phyloP scores from a whole-genome alignment of 352 stramenopile genomes.

The Globisporangium canariense region DNA sequence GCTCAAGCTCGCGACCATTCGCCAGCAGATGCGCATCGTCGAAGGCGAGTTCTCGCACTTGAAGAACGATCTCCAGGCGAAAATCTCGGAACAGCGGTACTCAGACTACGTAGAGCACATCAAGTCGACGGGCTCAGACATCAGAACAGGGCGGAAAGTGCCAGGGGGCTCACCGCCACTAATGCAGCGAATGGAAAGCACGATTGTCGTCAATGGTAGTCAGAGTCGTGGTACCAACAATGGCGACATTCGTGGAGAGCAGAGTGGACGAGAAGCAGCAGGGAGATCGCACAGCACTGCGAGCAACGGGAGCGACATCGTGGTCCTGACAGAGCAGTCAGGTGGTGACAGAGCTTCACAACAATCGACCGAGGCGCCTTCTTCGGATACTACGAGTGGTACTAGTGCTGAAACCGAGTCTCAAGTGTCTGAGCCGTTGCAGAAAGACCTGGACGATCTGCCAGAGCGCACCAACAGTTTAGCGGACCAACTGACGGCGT shows the following conservation, averaged over 20 bases:
- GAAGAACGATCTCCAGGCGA: conserved; percentile 71
- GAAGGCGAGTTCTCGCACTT: conserved; percentile 66
- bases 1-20: conserved; percentile 71
- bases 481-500: conserved; percentile 25
- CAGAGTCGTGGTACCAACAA: neutral
- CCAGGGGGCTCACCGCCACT: conserved; percentile 14
- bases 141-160: conserved; percentile 57
- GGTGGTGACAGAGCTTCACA: neutral
- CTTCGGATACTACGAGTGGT: neutral
- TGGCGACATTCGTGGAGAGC: neutral
- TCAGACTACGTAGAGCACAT: conserved; percentile 74
- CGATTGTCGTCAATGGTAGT: conserved; percentile 15
- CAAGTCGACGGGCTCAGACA: conserved; percentile 61
- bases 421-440: neutral
- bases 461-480: conserved; percentile 37
- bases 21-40: conserved; percentile 71
- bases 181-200: conserved; percentile 12
- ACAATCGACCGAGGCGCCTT: neutral
- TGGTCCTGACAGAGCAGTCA: conserved; percentile 18
- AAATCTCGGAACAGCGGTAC: conserved; percentile 73
- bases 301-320: conserved; percentile 32
- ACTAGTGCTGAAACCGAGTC: neutral
- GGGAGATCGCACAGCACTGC: conserved; percentile 21
- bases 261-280: conserved; percentile 6
- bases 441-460: conserved; percentile 50